Conservation (phyloP, 2,329 filamentous ascomycete genomes). For the Hansfordia pulvinata region DNA sequence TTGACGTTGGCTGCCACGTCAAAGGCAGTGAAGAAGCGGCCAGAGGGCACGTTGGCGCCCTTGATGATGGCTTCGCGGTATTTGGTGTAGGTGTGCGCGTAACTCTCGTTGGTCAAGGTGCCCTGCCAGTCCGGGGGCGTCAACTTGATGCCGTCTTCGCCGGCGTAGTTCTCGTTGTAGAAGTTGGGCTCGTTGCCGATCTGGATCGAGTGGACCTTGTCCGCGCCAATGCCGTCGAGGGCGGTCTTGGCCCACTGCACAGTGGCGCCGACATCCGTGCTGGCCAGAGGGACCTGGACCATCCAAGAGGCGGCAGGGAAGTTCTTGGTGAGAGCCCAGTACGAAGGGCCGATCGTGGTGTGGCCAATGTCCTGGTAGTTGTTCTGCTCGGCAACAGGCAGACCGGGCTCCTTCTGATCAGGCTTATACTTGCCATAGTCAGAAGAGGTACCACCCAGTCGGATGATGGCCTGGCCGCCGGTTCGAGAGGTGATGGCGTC, state of each 20-base stretch:
- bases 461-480: constrained; percentile 18
- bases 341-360: constrained; percentile 20
- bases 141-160: constrained; percentile 12
- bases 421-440: constrained; percentile 21
- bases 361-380: constrained; percentile 19
- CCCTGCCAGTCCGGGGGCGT: constrained; percentile 20
- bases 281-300: constrained; percentile 20
- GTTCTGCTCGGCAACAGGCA: constrained; percentile 18
- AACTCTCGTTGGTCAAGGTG: constrained; percentile 17
- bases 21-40: constrained; percentile 20
- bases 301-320: constrained; percentile 20
- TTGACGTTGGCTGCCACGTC: constrained; percentile 16
- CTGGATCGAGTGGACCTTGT: constrained; percentile 21
- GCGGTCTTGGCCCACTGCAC: constrained; percentile 18
- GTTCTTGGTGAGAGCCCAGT: constrained; percentile 16
- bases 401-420: constrained; percentile 14
- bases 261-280: constrained; percentile 19
- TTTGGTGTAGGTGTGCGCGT: constrained; percentile 20
- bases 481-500: constrained; percentile 18
- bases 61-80: constrained; percentile 17
- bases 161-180: constrained; percentile 14
- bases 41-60: constrained; percentile 11
- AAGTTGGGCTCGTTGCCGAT: constrained; percentile 21
- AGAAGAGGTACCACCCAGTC: constrained; percentile 20
- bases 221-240: constrained; percentile 13